Evolutionary conservation across 257 asterid genomes (phyloP).

Genomic region (Coffea eugenioides): DNA sequence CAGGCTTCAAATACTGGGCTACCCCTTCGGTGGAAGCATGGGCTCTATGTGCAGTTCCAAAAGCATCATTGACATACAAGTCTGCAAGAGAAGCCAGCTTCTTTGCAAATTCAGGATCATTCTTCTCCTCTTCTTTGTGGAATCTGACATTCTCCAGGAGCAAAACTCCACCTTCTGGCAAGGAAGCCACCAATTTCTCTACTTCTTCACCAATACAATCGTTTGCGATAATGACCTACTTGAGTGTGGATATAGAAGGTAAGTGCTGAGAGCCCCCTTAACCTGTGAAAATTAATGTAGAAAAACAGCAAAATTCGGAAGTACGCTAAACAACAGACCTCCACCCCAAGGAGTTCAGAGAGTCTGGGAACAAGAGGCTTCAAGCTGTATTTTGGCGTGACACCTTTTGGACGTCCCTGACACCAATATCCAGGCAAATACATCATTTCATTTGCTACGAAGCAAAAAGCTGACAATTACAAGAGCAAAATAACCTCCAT

Average conservation of each 20-base stretch:
- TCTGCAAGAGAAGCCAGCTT: conserved; percentile 54
- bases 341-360: conserved; percentile 70
- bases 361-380: conserved; percentile 87
- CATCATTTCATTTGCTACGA: background rate
- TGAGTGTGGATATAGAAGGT: background rate
- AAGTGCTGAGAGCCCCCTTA: background rate
- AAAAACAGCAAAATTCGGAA: background rate
- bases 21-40: conserved; percentile 63
- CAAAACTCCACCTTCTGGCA: conserved; percentile 75
- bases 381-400: conserved; percentile 92
- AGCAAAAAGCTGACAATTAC: background rate
- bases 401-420: conserved; percentile 95
- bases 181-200: conserved; percentile 59
- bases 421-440: conserved; percentile 11
- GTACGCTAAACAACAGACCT: conserved; percentile 35
- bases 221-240: conserved; percentile 74
- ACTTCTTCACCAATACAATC: conserved; percentile 84
- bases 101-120: conserved; percentile 57
- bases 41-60: conserved; percentile 79
- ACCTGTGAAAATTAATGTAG: background rate
- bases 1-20: conserved; percentile 47
- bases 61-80: conserved; percentile 73
- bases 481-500: too few relatives aligned
- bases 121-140: conserved; percentile 57
- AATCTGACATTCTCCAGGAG: conserved; percentile 80